Base-by-base conservation (phyloP, 306 rosid species). In the Morella rubra region DNA sequence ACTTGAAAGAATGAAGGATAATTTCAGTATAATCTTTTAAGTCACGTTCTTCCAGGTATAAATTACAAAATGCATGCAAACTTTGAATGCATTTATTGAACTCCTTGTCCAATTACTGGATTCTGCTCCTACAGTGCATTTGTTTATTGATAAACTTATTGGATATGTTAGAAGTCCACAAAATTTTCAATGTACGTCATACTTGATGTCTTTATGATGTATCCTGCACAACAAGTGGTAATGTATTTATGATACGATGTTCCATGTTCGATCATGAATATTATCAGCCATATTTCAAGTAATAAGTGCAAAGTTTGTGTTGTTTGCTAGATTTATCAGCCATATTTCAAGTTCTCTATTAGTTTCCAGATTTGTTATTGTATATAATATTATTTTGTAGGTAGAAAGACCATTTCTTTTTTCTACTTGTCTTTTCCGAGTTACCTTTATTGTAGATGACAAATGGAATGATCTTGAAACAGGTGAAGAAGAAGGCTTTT, bases 401-500 rank as follows among this genome's bases (percentile, higher is more conserved):
- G 69, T 62, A 15, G 69, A 40, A 62, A 62, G 69, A 22, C 45
- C 14, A n/a, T 65, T 41, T 47, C 70, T 40, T 65, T 40, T 27
- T 65, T 41, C 10, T 64, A 20, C 46, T 64, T 16, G 8, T 14
- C 11, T 16, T 40, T 64, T 15, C 2, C 20, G 69, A 64, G 32
- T 40, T 64, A 7, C 49, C 10, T 40, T 40, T 64, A 41, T 16
- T 64, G 68, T 61, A 69, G 22, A 53, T 70, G 68, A 69, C 61
- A 64, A n/a, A 37, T 60, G 71, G 14, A 59, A 54, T 80, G 44
- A 64, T 76, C 74, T 45, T 22, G 49, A 68, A 62, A 67, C 74
- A 86, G 90, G 79, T 66, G 86, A 79, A 52, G 88, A 87, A 11
- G 85, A 77, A 80, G 83, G 88, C 22, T 72, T 82, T 72, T 84